Conservation (phyloP, 129 eudicot genomes). For the Logfia minima region DNA sequence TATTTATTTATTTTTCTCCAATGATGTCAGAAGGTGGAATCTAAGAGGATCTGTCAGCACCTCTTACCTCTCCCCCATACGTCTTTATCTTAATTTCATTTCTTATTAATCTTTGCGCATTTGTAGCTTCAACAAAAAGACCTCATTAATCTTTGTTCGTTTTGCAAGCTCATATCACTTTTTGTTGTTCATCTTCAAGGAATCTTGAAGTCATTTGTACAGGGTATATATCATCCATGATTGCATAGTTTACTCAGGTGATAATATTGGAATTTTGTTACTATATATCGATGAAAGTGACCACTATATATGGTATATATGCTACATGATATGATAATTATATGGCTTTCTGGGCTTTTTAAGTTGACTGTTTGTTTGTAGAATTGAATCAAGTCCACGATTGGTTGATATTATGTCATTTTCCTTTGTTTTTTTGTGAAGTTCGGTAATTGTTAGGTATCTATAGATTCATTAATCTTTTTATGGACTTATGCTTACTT, state of each 20-base stretch:
- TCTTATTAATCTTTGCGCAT: not conserved
- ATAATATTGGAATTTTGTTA: constrained; percentile 11
- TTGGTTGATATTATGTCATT: constrained; percentile 12
- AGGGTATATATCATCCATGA: not conserved
- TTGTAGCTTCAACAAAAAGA: not conserved
- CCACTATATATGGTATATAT: not conserved
- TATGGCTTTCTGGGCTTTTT: constrained; percentile 1
- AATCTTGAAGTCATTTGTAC: constrained; percentile 12
- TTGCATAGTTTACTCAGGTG: not conserved
- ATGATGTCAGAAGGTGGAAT: constrained; percentile 30
- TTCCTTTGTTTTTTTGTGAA: constrained; percentile 11
- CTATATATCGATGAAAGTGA: not conserved
- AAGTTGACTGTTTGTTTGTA: constrained; percentile 11
- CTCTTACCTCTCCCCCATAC: not conserved
- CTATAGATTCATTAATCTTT: constrained; percentile 4
- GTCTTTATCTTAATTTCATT: not conserved
- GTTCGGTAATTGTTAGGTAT: constrained; percentile 11
- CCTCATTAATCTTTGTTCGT: constrained; percentile 4
- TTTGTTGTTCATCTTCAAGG: not conserved
- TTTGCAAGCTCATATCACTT: not conserved
- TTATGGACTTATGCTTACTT: not conserved
- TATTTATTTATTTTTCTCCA: not conserved
- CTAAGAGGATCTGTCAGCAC: constrained; percentile 21
- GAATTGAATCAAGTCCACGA: not conserved
- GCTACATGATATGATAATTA: constrained; percentile 1